These are phyloP conservation scores for Noccaea bulbosa DNA, from an alignment of 345 rosid genomes.

Conservation along the genomic window DNA sequence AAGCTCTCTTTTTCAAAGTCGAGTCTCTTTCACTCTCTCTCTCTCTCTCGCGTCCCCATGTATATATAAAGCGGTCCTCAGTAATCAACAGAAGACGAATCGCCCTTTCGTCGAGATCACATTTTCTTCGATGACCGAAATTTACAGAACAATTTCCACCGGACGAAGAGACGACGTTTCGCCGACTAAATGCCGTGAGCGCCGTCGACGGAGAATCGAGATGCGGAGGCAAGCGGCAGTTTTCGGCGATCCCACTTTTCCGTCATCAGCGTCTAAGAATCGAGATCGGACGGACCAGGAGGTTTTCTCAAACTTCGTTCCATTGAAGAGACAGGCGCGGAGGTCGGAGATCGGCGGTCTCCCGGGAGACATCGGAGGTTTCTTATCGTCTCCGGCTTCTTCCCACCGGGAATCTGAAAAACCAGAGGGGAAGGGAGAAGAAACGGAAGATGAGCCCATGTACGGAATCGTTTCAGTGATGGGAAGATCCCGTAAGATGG, in stretches of 20 bases:
- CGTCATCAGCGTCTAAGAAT: constrained; percentile 5
- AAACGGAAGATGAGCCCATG: constrained; percentile 42
- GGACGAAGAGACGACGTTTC: constrained; percentile 39
- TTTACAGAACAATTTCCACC: constrained; percentile 28
- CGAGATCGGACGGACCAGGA: constrained; percentile 30
- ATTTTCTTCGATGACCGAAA: constrained; percentile 34
- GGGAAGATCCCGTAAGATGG: constrained; percentile 71
- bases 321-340: constrained; percentile 41
- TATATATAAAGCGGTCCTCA: constrained; percentile 35
- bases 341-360: constrained; percentile 29
- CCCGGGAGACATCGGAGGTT: constrained; percentile 12
- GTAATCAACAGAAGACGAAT: neutral
- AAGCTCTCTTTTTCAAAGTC: constrained; percentile 26
- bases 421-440: neutral
- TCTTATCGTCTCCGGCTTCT: neutral
- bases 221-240: constrained; percentile 58
- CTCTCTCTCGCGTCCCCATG: constrained; percentile 1
- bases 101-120: neutral
- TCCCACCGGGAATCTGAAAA: neutral
- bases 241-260: constrained; percentile 23
- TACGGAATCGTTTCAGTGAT: constrained; percentile 60
- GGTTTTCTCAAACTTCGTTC: constrained; percentile 20
- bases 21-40: constrained; percentile 11
- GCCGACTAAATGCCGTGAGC: constrained; percentile 48
- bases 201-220: constrained; percentile 45